phyloP scores from a whole-genome alignment of 2,329 filamentous ascomycete species.

The Fusarium poae region DNA sequence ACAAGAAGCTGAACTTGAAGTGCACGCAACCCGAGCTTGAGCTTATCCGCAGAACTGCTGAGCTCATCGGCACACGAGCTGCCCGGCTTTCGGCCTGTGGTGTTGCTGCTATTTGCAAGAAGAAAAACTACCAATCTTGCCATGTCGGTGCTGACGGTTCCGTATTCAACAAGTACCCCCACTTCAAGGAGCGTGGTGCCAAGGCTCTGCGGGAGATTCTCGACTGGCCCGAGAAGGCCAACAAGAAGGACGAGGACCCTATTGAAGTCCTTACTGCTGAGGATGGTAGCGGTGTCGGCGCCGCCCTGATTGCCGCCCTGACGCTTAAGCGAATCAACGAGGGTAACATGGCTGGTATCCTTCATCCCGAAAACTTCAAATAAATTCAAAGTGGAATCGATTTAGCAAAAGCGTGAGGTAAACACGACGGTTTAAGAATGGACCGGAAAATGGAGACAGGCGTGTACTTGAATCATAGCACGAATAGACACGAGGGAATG shows the following conservation, averaged over 20 bases:
- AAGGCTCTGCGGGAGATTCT: slow-evolving; percentile 93
- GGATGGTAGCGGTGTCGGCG: slow-evolving; percentile 97
- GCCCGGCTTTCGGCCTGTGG: slow-evolving; percentile 94
- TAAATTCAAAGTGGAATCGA: slow-evolving; percentile 34
- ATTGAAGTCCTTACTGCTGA: slow-evolving; percentile 90
- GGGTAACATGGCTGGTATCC: slow-evolving; percentile 73
- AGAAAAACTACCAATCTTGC: slow-evolving; percentile 89
- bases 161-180: slow-evolving; percentile 99
- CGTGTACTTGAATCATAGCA: slow-evolving; percentile 36
- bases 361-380: slow-evolving; percentile 73
- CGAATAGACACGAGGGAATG: slow-evolving; percentile 30
- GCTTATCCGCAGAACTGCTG: slow-evolving; percentile 87
- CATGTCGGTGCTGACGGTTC: slow-evolving; percentile 97
- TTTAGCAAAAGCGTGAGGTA: slow-evolving; percentile 27
- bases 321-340: slow-evolving; percentile 74
- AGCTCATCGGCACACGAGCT: slow-evolving; percentile 94
- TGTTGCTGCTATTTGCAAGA: slow-evolving; percentile 95
- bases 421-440: slow-evolving; percentile 34
- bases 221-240: slow-evolving; percentile 83
- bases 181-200: slow-evolving; percentile 95
- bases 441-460: slow-evolving; percentile 43
- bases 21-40: slow-evolving; percentile 85
- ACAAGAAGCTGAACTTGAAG: slow-evolving; percentile 77
- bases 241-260: slow-evolving; percentile 81
- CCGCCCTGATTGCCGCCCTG: slow-evolving; percentile 87